phyloP scores from a whole-genome alignment of 2,329 filamentous ascomycete species.

The Diaporthe ampelina region DNA sequence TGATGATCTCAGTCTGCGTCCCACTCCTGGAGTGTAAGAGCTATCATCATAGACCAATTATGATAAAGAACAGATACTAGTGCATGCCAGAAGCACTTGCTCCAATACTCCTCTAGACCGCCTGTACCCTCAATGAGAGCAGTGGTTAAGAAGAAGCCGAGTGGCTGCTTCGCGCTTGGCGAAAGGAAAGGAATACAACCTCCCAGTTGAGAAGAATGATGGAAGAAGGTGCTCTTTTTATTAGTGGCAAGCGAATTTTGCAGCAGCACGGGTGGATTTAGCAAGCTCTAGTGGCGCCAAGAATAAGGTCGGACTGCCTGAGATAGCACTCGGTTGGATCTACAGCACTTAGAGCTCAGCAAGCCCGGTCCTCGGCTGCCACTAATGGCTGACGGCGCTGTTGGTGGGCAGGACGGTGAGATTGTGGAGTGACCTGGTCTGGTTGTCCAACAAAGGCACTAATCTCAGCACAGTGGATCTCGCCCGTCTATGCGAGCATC shows the following conservation, averaged over 20 bases:
- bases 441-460: background rate
- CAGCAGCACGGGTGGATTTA: background rate
- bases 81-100: background rate
- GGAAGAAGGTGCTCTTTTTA: background rate
- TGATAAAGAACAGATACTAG: background rate
- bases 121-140: background rate
- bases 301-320: background rate
- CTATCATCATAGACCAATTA: background rate
- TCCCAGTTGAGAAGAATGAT: too few species aligned
- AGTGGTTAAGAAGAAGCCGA: background rate
- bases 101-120: background rate
- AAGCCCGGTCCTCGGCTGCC: background rate
- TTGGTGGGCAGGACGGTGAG: background rate
- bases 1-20: background rate
- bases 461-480: background rate
- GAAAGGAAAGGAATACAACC: background rate
- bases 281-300: background rate
- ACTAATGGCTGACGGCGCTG: background rate
- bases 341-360: background rate
- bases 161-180: background rate
- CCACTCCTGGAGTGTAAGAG: background rate
- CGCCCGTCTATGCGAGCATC: background rate
- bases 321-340: background rate
- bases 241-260: background rate
- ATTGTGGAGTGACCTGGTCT: background rate